phyloP scores from a whole-genome alignment of 306 rosid genomes.

The Albizia julibrissin region DNA sequence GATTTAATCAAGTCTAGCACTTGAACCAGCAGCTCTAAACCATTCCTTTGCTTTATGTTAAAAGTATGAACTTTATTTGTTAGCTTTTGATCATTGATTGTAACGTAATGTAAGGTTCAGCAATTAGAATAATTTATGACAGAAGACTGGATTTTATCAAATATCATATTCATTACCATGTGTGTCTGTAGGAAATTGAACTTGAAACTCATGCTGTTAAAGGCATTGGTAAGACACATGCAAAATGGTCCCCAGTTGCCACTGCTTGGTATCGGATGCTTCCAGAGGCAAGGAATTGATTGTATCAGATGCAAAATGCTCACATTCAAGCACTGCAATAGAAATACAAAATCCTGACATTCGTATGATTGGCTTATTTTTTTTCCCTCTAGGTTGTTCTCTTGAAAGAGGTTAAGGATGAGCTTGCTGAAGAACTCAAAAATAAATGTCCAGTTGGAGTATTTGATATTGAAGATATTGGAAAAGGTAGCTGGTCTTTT shows the following conservation, averaged over 20 bases:
- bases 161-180: neutral
- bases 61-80: neutral
- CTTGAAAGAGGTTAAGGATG: slow-evolving; percentile 57
- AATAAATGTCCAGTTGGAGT: slow-evolving; percentile 73
- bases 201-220: slow-evolving; percentile 96
- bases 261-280: slow-evolving; percentile 99
- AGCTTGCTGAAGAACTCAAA: slow-evolving; percentile 70
- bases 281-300: slow-evolving; percentile 68
- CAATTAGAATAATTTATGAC: neutral
- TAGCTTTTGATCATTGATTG: neutral
- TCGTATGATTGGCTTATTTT: neutral
- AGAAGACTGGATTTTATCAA: slow-evolving; percentile 7
- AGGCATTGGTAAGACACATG: slow-evolving; percentile 92
- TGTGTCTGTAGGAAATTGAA: slow-evolving; percentile 76
- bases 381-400: slow-evolving; percentile 60
- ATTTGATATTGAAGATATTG: slow-evolving; percentile 92
- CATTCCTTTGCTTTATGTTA: neutral
- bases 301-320: slow-evolving; percentile 3
- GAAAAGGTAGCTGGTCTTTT: slow-evolving; percentile 54
- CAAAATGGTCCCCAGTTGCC: slow-evolving; percentile 97
- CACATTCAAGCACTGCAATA: neutral
- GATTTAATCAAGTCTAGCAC: neutral
- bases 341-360: slow-evolving; percentile 19
- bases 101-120: neutral
- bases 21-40: no score